Conservation (phyloP, 1,284 basidiomycete genomes). For the Amylostereum areolatum region DNA sequence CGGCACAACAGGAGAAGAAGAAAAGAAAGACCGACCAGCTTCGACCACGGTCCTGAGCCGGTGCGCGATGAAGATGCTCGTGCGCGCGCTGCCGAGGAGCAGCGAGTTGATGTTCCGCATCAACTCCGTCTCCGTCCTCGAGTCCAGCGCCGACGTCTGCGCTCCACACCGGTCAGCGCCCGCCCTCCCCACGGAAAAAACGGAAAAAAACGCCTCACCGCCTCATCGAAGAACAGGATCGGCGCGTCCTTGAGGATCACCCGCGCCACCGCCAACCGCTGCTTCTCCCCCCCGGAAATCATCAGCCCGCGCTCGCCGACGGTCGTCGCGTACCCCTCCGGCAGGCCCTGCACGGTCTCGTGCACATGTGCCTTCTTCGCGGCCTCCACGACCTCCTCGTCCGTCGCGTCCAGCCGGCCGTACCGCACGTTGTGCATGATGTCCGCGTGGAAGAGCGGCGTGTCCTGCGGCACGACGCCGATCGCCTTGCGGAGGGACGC, state of each 20-base stretch:
- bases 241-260: conserved; percentile 91
- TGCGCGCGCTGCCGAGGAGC: conserved; percentile 72
- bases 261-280: conserved; percentile 89
- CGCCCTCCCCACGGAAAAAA: background rate
- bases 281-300: conserved; percentile 98
- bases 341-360: conserved; percentile 72
- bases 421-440: conserved; percentile 95
- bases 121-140: conserved; percentile 89
- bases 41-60: conserved; percentile 88
- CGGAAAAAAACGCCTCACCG: conserved; percentile 46
- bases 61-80: conserved; percentile 95
- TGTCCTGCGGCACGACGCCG: conserved; percentile 97
- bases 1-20: background rate
- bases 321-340: conserved; percentile 84
- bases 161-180: background rate
- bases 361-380: conserved; percentile 87
- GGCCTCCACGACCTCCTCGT: conserved; percentile 84
- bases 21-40: conserved; percentile 48
- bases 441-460: conserved; percentile 93
- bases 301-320: conserved; percentile 96
- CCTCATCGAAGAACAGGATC: conserved; percentile 97
- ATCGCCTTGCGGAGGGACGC: conserved; percentile 71
- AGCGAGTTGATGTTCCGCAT: conserved; percentile 91
- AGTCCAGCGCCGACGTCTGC: conserved; percentile 91
- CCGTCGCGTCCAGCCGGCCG: conserved; percentile 82